Evolutionary conservation across 1,284 basidiomycete species (phyloP).

Genomic region (Mycena citricolor): DNA sequence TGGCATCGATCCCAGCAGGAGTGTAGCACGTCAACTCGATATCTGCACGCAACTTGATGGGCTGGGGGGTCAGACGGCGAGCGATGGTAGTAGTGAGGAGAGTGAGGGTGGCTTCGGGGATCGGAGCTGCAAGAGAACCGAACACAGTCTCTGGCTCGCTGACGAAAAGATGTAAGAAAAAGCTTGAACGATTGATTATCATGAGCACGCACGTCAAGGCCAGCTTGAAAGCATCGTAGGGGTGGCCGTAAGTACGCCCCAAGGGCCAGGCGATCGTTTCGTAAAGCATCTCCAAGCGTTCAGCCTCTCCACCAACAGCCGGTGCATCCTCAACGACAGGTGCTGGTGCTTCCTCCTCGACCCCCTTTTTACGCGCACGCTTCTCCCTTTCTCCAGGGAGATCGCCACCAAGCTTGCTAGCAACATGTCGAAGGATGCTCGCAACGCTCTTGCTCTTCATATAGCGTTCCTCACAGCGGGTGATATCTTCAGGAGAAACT

Average conservation of each 20-base stretch:
- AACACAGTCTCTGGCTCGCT: conserved; percentile 91
- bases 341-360: conserved; percentile 44
- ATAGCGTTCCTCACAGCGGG: conserved; percentile 97
- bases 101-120: conserved; percentile 60
- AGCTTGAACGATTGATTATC: conserved; percentile 6
- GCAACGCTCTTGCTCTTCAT: conserved; percentile 97
- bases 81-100: conserved; percentile 88
- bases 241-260: conserved; percentile 89
- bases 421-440: conserved; percentile 92
- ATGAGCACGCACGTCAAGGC: conserved; percentile 75
- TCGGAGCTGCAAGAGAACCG: conserved; percentile 62
- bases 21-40: conserved; percentile 98
- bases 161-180: conserved; percentile 14
- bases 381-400: conserved; percentile 56
- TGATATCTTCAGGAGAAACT: conserved; percentile 98
- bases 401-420: conserved; percentile 74
- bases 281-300: conserved; percentile 81
- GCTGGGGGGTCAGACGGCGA: conserved; percentile 93
- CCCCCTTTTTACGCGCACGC: conserved; percentile 44
- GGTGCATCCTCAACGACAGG: conserved; percentile 41
- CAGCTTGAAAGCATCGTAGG: conserved; percentile 98
- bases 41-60: conserved; percentile 98
- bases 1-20: conserved; percentile 96
- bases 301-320: conserved; percentile 62
- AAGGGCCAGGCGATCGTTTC: conserved; percentile 94